Conservation (phyloP, 371 early-diverging fungal genomes). For the Basidiobolus meristosporus region DNA sequence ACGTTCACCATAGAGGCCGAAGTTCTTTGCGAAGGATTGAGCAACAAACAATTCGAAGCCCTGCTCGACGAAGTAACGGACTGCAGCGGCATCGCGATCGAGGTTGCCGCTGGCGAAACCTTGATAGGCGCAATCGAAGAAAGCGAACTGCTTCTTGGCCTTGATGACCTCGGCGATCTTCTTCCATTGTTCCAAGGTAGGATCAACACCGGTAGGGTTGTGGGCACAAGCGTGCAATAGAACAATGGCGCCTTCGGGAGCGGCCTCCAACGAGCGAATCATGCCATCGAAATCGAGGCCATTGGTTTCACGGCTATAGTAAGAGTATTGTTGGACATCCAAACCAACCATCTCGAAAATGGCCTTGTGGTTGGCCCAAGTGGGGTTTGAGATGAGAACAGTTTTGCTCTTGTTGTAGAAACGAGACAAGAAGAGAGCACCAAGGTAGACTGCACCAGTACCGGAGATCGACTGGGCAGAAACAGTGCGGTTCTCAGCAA, state of each 20-base stretch:
- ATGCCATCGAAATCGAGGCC: conserved; percentile 54
- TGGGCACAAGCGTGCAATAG: conserved; percentile 83
- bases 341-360: conserved; percentile 77
- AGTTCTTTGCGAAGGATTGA: conserved; percentile 90
- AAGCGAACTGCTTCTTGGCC: conserved; percentile 59
- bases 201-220: conserved; percentile 95
- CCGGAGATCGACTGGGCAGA: conserved; percentile 89
- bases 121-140: conserved; percentile 97
- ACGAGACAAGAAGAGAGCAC: conserved; percentile 58
- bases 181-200: conserved; percentile 80
- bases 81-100: conserved; percentile 76
- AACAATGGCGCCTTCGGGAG: conserved; percentile 58
- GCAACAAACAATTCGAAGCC: conserved; percentile 79
- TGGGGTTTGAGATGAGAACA: conserved; percentile 82
- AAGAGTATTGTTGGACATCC: conserved; percentile 62
- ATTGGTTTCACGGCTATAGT: conserved; percentile 64
- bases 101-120: conserved; percentile 89
- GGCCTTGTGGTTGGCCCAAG: conserved; percentile 91
- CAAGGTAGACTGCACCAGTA: conserved; percentile 80
- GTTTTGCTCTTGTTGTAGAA: conserved; percentile 44
- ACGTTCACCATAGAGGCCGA: conserved; percentile 91
- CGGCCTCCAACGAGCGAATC: conserved; percentile 15
- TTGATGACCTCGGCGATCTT: conserved; percentile 62
- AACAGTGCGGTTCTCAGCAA: conserved; percentile 47
- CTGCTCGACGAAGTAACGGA: conserved; percentile 75